These are phyloP conservation scores for Pleurotus platypus DNA, from an alignment of 768 basidiomycete genomes.

Conservation along the genomic window DNA sequence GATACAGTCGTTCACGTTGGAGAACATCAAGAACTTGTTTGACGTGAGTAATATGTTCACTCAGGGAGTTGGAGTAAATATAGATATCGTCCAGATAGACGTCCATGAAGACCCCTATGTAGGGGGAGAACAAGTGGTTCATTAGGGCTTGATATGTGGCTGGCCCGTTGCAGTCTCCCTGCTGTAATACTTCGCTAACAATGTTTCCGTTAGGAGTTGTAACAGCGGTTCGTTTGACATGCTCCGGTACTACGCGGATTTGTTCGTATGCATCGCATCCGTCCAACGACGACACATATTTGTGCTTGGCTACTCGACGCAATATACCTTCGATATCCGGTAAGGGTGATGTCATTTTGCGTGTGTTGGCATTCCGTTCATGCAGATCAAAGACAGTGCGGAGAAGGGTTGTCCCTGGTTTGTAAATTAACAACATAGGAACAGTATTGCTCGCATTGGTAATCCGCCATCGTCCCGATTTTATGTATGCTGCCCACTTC, in stretches of 20 bases:
- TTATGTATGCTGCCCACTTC: constrained; percentile 18
- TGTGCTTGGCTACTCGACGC: constrained; percentile 20
- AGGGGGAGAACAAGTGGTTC: constrained; percentile 25
- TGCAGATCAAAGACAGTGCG: constrained; percentile 32
- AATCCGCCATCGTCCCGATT: constrained; percentile 22
- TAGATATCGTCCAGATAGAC: constrained; percentile 33
- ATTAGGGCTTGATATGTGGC: constrained; percentile 36
- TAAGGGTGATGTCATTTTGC: constrained; percentile 29
- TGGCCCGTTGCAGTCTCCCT: constrained; percentile 24
- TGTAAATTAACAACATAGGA: constrained; percentile 19
- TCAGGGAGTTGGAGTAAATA: constrained; percentile 26
- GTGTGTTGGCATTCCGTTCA: constrained; percentile 33
- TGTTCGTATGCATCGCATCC: constrained; percentile 39
- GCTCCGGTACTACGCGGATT: constrained; percentile 19
- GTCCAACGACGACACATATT: constrained; percentile 30
- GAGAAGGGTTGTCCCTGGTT: constrained; percentile 23
- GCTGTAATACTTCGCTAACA: constrained; percentile 23
- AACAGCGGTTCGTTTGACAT: constrained; percentile 18
- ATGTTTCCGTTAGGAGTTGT: constrained; percentile 27
- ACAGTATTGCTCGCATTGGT: constrained; percentile 1
- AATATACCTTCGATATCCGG: constrained; percentile 38
- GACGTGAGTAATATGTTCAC: constrained; percentile 28
- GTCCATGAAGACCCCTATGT: constrained; percentile 23
- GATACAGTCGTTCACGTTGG: constrained; percentile 19
- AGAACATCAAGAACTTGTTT: constrained; percentile 22